Evolutionary conservation across 306 rosid species (phyloP), one percentile per base, ranked within the genome.

Genomic region (Glycyrrhiza uralensis): DNA sequence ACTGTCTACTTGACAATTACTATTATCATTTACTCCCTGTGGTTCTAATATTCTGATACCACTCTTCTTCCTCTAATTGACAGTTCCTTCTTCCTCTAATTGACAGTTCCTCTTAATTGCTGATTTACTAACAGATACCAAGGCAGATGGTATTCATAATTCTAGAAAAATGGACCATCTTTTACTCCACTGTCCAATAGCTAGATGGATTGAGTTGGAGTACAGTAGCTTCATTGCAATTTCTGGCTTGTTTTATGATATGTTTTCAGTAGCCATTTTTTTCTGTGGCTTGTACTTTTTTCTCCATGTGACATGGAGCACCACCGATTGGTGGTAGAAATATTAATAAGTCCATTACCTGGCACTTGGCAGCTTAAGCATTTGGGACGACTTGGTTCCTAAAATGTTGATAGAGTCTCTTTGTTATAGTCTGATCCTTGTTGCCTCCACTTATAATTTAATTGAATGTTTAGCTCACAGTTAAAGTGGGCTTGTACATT

Each of bases 291-390:
- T 76, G 47, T 45, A 2, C 15, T 32, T 55, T 52, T 26, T 11
- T 23, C 33, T 1, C 4, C 51, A 35, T 2, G 8, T 60, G 71
- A 30, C 50, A 39, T 30, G 32, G 19, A 36, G 36, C 57, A 60
- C 24, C 24, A 22, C 35, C 32, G 32, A 49, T 38, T 60, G 44
- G 72, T 60, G 13, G 54, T 69, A 47, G 70, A 49, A n/a, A 49
- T 69, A 29, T 46, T 59, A 35, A 26, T 19, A 20, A 10, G 12
- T 18, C 42, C 36, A 12, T 63, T 54, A 28, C 61, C 52, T 73
- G 78, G 29, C 29, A 61, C 61, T 62, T 73, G 78, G 29, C 29
- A 61, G 62, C 26, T 61, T 7, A 38, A 47, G 62, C 28, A 60
- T 52, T 73, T 46, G 36, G 35, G 39, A 32, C 36, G 68, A 33